phyloP scores from a whole-genome alignment of 768 basidiomycete species.

The Suillus paluster region DNA sequence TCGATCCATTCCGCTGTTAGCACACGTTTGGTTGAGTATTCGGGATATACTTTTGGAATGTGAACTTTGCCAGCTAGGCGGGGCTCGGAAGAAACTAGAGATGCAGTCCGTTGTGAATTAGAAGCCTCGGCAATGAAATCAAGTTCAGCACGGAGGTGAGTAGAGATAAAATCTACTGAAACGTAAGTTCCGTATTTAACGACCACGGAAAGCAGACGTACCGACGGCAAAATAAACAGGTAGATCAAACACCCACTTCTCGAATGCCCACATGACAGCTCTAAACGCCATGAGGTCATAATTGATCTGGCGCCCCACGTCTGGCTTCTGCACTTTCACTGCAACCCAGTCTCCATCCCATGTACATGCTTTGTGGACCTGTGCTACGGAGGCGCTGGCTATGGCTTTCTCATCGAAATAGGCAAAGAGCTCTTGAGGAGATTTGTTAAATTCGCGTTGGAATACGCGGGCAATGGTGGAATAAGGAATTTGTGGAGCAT shows the following conservation, averaged over 20 bases:
- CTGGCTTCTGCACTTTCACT: conserved; percentile 93
- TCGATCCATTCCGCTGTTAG: conserved; percentile 89
- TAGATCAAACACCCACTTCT: conserved; percentile 82
- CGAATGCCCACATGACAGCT: conserved; percentile 80
- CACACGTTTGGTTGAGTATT: conserved; percentile 75
- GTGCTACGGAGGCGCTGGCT: conserved; percentile 91
- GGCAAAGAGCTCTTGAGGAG: conserved; percentile 76
- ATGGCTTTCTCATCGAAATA: conserved; percentile 76
- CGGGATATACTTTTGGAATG: conserved; percentile 76
- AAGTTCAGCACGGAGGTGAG: conserved; percentile 82
- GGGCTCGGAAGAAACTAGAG: conserved; percentile 72
- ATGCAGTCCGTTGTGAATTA: conserved; percentile 74
- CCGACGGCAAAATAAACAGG: conserved; percentile 83
- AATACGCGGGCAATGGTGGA: conserved; percentile 71
- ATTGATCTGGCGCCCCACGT: conserved; percentile 83
- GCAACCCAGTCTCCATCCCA: conserved; percentile 72
- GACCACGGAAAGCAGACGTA: conserved; percentile 35
- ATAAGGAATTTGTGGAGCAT: conserved; percentile 85
- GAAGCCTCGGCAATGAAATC: conserved; percentile 81
- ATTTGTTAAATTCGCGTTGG: conserved; percentile 65
- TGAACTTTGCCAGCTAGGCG: conserved; percentile 70
- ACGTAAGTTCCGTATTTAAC: conserved; percentile 3
- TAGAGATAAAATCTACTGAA: conserved; percentile 70
- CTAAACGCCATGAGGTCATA: conserved; percentile 78
- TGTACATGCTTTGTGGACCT: conserved; percentile 83